Evolutionary conservation across 306 rosid genomes (phyloP), one percentile per base, ranked within the genome.

Genomic region (Prunus campanulata): DNA sequence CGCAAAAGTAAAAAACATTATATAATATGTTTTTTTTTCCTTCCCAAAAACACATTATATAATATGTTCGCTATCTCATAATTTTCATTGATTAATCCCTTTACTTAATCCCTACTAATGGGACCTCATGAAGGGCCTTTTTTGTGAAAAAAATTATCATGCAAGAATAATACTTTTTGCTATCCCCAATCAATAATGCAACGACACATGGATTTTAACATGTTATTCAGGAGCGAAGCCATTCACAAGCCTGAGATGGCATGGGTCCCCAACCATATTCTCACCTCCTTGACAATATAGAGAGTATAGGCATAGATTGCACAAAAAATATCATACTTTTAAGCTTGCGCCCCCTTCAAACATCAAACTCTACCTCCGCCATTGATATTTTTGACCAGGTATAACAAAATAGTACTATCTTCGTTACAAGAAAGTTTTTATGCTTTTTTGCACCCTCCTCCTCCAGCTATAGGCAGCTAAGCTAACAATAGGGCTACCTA

Each of bases 171-270:
- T 0, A 5, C 0, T 35, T 35, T 35, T 35, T 35, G 2, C 1
- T 5, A 1, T 35, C 0, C 1, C 8, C 1, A 32, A 5, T 32
- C 39, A 5, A 32, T 32, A 35, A 35, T 1, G 0, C 35, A 32
- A 5, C 0, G 7, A 35, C 0, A 35, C 0, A 0, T 35, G 39
- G 0, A 0, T 5, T 35, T 35, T 35, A 0, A 35, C 8, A 1
- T 35, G 7, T 32, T 32, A 32, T 32, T 32, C 1, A 32, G 1
- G 35, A 32, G 42, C 42, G 8, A 7, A 35, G 8, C 8, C 6
- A 35, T 35, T 35, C 8, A 35, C 8, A 6, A 0, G 0, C 42
- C 0, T 35, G 8, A 1, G 42, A 35, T 6, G 42, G 2, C 8
- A 1, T 6, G 8, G 0, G 2, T 7, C 8, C 0, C 8, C 8